phyloP scores from a whole-genome alignment of 768 basidiomycete species.

The Phlebiopsis flavidoalba region DNA sequence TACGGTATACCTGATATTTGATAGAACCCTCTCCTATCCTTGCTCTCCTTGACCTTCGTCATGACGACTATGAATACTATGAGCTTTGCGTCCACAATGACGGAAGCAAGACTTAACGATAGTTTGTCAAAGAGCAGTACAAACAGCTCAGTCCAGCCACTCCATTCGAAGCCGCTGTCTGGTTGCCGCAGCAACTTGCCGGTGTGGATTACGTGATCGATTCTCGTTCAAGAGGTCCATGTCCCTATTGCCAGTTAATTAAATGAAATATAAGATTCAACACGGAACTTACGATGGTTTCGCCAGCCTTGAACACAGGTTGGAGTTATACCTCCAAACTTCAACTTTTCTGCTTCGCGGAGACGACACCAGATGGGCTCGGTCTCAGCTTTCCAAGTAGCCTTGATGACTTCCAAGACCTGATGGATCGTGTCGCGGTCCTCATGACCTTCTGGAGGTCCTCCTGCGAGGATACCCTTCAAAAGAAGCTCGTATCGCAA shows the following conservation, averaged over 20 bases:
- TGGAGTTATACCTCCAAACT: constrained; percentile 79
- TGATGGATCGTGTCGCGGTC: constrained; percentile 80
- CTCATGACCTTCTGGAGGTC: constrained; percentile 64
- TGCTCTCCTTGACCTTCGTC: constrained; percentile 81
- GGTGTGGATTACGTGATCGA: constrained; percentile 76
- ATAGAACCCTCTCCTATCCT: constrained; percentile 70
- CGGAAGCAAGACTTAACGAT: constrained; percentile 47
- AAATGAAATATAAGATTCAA: not conserved
- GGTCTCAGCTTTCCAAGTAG: constrained; percentile 77
- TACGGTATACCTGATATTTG: constrained; percentile 76
- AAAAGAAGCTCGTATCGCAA: constrained; percentile 86
- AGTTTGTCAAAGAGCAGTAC: constrained; percentile 95
- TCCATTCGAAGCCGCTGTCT: constrained; percentile 84
- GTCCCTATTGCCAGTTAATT: constrained; percentile 41
- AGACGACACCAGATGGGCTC: constrained; percentile 84
- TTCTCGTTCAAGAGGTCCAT: constrained; percentile 86
- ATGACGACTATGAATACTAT: constrained; percentile 64
- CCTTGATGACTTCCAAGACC: constrained; percentile 81
- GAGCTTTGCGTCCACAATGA: not conserved
- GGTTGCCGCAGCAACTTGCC: constrained; percentile 83
- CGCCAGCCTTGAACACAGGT: constrained; percentile 73
- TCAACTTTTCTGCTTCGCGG: constrained; percentile 87
- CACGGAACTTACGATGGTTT: constrained; percentile 46
- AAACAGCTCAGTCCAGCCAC: constrained; percentile 85
- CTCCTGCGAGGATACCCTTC: constrained; percentile 72